These are phyloP conservation scores for Patellifolia procumbens DNA, from an alignment of 179 eudicot species.

Conservation along the genomic window DNA sequence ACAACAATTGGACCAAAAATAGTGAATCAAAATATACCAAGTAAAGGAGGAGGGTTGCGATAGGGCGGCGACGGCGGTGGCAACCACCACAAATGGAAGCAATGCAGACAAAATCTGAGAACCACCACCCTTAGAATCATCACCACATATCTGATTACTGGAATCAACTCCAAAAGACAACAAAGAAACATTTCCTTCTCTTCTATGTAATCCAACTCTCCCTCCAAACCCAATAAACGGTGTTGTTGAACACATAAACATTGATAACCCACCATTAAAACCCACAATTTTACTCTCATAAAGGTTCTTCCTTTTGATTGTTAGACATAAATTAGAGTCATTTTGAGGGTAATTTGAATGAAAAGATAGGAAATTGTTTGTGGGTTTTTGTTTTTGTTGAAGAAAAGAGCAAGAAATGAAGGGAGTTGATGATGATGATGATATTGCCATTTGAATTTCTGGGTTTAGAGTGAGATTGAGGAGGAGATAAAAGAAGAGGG, in stretches of 20 bases:
- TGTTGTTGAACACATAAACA: slow-evolving; percentile 42
- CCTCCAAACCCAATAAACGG: slow-evolving; percentile 72
- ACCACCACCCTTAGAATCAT: slow-evolving; percentile 37
- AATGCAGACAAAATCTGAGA: slow-evolving; percentile 74
- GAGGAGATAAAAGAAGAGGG: not conserved
- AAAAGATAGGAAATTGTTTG: not conserved
- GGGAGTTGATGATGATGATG: not conserved
- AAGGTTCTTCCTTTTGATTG: slow-evolving; percentile 5
- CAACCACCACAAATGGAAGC: slow-evolving; percentile 88
- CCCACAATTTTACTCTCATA: slow-evolving; percentile 8
- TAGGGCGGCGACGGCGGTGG: slow-evolving; percentile 85
- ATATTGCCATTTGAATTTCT: slow-evolving; percentile 13
- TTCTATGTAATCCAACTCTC: slow-evolving; percentile 67
- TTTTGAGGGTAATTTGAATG: slow-evolving; percentile 9
- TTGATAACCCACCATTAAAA: slow-evolving; percentile 28
- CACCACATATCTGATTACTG: slow-evolving; percentile 17
- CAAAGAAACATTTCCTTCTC: slow-evolving; percentile 71
- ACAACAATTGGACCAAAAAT: not conserved
- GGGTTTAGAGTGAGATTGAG: not conserved
- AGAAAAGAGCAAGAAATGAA: not conserved
- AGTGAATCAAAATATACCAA: slow-evolving; percentile 50
- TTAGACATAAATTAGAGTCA: slow-evolving; percentile 18
- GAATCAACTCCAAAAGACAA: slow-evolving; percentile 58
- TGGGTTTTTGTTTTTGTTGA: slow-evolving; percentile 17
- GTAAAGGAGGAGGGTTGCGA: slow-evolving; percentile 79